Conservation (phyloP, 2,329 filamentous ascomycete genomes). For the Ceratocystis huliohia region DNA sequence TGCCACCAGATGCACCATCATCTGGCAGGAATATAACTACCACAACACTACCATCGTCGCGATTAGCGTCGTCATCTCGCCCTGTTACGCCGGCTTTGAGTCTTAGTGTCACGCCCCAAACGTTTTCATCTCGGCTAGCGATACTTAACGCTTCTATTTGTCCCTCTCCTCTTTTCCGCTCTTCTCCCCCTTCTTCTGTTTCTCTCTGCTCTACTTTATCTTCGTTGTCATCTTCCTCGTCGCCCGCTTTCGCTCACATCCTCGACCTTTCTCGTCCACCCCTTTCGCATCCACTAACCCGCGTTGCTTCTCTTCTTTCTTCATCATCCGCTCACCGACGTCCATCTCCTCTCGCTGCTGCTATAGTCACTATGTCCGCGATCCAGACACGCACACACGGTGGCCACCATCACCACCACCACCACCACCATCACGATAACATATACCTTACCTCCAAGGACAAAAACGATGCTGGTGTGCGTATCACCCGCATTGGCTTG, state of each 20-base stretch:
- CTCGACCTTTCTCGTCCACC: conserved; percentile 23
- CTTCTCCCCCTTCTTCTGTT: conserved; percentile 12
- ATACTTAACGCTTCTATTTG: background rate
- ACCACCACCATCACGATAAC: conserved; percentile 79
- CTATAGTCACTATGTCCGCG: conserved; percentile 12
- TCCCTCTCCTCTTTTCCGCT: background rate
- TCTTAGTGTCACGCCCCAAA: background rate
- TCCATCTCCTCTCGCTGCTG: conserved; percentile 8
- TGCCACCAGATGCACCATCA: background rate
- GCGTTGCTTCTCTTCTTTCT: conserved; percentile 11
- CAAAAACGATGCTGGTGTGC: conserved; percentile 54
- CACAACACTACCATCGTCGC: conserved; percentile 1
- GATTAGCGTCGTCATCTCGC: conserved; percentile 12
- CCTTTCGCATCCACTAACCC: conserved; percentile 10
- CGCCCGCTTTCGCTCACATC: conserved; percentile 26
- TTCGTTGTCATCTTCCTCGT: background rate
- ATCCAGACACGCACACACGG: conserved; percentile 15
- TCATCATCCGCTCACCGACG: conserved; percentile 11
- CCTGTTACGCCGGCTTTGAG: background rate
- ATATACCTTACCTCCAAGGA: conserved; percentile 86
- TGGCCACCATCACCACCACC: conserved; percentile 29
- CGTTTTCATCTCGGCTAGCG: conserved; percentile 9
- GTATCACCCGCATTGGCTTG: conserved; percentile 43
- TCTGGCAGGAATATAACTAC: background rate
- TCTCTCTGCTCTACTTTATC: background rate